These are phyloP conservation scores for Quercus lobata DNA, from an alignment of 331 rosid genomes.

Conservation along the genomic window DNA sequence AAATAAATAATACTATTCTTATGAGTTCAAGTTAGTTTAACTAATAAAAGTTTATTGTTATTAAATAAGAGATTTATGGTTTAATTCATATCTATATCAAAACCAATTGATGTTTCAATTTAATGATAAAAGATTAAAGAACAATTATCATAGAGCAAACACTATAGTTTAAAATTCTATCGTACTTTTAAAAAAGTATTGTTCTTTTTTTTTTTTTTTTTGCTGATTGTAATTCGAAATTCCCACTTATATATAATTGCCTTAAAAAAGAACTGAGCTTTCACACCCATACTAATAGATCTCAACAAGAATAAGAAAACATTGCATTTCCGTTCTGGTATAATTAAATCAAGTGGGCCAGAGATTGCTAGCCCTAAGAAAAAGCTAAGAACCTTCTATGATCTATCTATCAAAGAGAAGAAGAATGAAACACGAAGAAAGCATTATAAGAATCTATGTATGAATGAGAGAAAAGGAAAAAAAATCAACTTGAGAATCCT, in stretches of 20 bases:
- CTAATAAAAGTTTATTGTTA: no score
- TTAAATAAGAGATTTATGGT: no score
- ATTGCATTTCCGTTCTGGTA: not conserved
- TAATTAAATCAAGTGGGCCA: not conserved
- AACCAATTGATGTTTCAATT: no score
- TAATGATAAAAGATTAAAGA: no score
- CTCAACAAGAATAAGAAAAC: not conserved
- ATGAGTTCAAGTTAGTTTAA: no score
- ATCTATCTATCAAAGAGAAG: not conserved
- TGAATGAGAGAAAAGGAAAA: not conserved
- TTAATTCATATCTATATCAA: no score
- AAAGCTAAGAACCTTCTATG: not conserved
- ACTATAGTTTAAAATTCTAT: no score
- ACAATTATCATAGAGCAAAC: fast-evolving
- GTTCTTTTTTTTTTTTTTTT: no score
- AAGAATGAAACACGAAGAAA: constrained; percentile 1
- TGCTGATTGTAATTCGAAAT: no score
- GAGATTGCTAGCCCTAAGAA: not conserved
- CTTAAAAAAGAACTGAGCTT: not conserved
- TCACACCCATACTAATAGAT: not conserved
- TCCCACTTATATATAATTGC: no score
- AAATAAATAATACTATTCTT: not conserved
- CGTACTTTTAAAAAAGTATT: no score
- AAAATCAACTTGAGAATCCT: not conserved
- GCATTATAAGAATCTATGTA: not conserved